Conservation (phyloP, 2,329 filamentous ascomycete species). For the Rhynchosporium graminicola region DNA sequence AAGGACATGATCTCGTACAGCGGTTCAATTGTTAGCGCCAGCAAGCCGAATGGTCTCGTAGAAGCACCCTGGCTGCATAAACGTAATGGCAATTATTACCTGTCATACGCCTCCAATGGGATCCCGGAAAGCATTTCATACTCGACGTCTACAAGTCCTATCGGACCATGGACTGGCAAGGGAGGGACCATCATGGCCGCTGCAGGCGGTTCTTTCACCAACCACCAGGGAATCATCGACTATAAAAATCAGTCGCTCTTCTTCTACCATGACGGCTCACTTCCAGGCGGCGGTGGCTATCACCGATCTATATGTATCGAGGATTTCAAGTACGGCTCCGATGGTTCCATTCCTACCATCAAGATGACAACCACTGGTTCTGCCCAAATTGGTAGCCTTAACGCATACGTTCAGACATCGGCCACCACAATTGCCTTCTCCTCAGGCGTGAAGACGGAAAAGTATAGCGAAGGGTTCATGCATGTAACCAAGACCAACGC, state of each 20-base stretch:
- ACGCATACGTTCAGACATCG: background rate
- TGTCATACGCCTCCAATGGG: background rate
- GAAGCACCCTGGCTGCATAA: background rate
- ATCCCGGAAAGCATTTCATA: background rate
- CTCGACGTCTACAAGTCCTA: background rate
- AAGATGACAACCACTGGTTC: background rate
- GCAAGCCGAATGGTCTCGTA: background rate
- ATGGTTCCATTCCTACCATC: background rate
- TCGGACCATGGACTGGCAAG: background rate
- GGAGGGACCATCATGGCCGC: background rate
- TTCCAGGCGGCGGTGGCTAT: background rate
- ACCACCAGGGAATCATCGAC: background rate
- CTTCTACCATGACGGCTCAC: background rate
- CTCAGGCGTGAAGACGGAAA: background rate
- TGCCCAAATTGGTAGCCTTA: background rate
- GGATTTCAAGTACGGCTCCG: background rate
- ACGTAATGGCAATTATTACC: background rate
- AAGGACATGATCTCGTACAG: background rate
- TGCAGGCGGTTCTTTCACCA: background rate
- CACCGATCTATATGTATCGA: background rate
- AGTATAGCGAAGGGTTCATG: background rate
- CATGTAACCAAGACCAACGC: background rate
- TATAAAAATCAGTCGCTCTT: background rate
- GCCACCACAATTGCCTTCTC: background rate
- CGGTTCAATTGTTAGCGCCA: background rate